Base-by-base conservation (phyloP, 2,329 filamentous ascomycete genomes). In the Apiospora arundinis region DNA sequence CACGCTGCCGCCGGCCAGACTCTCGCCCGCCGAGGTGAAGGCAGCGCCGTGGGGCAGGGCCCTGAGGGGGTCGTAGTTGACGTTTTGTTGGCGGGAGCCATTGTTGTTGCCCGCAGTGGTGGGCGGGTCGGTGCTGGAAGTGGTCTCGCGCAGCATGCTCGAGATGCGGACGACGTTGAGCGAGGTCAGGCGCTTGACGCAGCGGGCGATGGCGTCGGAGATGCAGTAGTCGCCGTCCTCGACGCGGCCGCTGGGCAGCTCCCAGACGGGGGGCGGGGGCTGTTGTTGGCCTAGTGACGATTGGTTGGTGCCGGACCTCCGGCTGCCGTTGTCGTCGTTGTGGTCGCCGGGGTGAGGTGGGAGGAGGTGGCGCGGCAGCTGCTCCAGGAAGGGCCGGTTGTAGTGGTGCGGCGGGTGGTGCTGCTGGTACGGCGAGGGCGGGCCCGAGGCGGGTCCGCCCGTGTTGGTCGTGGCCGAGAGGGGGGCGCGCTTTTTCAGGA, bases 221-320 rank as follows among this genome's bases (percentile, higher is more conserved):
- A 80, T 77, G 70, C 75, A 77, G 71, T 76, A 78, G 68, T 80
- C 78, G 25, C 70, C 72, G 14, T 76, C 74, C 18, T 69, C 67
- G 2, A 80, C 77, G 42, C 71, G 75, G 23, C 78, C 78, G 4
- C 75, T 76, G 1, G 78, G 78, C 12, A 79, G 72, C 56, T 69
- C 67, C 67, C 67, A 69, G 21, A 56, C 32, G 18, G 67, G 32
- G 25, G 7, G 45, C 46, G 45, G 76, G 74, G 78, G 25, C 71
- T 6, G 3, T 6, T 32, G 32, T 32, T 32, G 32, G 32, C 32
- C 32, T 32, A 52, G 16, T 73, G 74, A 0, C 48, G 16, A 18
- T 66, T 6, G 44, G 12, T 45, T 2, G 42, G 42, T 45, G 14
- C 9, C 42, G 14, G 12, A 4, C 12, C 16, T 14, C 12, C 42